Base-by-base conservation (phyloP, 2,329 filamentous ascomycete species). In the Chaetomiaceae sp. region DNA sequence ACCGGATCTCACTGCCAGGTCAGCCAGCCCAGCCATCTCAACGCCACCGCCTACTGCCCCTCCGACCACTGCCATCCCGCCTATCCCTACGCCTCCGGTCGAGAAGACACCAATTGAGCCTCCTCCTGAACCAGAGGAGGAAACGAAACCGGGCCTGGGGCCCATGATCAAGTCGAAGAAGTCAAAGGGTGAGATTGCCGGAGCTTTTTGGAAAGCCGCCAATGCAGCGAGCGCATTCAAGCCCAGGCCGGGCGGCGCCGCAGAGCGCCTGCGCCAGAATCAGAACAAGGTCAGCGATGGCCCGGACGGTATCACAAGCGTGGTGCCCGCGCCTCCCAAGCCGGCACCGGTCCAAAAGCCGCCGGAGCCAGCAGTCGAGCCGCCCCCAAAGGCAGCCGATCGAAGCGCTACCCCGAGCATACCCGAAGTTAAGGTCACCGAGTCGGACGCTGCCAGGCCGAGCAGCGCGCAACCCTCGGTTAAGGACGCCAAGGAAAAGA, bases 161-260 rank as follows among this genome's bases (percentile, higher is more conserved):
- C 89, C 91, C 2, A 96, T 96, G 91, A 87, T 96, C 63, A 92
- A 89, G 70, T 83, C 86, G 58, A 89, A 89, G 66, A 82, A 81
- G 57, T 85, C 84, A 1, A 84, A 80, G 58, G 79, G 77, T n/a
- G 85, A 94, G 53, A 77, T 94, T 63, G 88, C 88, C 19, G 85
- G 82, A 33, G 79, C 82, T 6, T 82, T 96, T 57, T 88, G 88
- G 71, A 95, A 90, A 69, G 90, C 90, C 22, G 90, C 89, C 0
- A 83, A 79, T 51, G 83, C 87, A 22, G 85, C 85, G 11, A 79
- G 69, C 34, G 79, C 79, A 1, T 97, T 97, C 73, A 95, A 92
- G 65, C 92, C 92, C 19, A 83, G 92, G 54, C 85, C 86, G 31
- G 92, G 92, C 53, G 92, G 91, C 59, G 91, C 90, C 20, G 91